Base-by-base conservation (phyloP, 139 green algal species). In the Chlamydomonas sp. region DNA sequence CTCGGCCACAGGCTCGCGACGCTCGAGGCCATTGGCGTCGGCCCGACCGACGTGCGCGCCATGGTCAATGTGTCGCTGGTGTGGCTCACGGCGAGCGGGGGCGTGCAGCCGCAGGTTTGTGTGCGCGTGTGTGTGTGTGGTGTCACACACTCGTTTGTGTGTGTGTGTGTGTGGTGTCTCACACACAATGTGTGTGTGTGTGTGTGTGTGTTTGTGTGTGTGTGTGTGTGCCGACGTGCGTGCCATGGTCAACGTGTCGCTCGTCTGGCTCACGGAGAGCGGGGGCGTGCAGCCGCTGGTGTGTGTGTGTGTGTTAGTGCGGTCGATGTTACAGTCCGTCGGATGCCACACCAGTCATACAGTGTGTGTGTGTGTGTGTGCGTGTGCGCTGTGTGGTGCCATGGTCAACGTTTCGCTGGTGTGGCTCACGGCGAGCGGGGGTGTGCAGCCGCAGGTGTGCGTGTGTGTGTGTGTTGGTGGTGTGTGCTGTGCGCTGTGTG, bases 21-120 rank as follows among this genome's bases (percentile, higher is more conserved):
- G 31, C 62, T 77, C 38, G 54, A 36, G 50, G 36, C 4, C 38
- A 24, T 65, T 26, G 71, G 71, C 20, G 22, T 77, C 13, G 71
- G 35, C 2, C 64, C 24, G 0, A 50, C 49, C 2, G 71, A 72
- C 2, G 71, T 72, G 28, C 20, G 37, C 2, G 34, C 30, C 35
- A 67, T 76, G 71, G 62, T 71, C 20, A 30, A 33, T 1, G 5
- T 3, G 13, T 67, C 61, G 1, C 39, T 76, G 3, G 62, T 50
- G 28, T 71, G 65, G 35, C 62, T 76, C 16, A 71, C 67, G 31
- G 20, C 61, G 10, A 22, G 24, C 8, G 54, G 54, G 22, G 54
- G 54, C 22, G 54, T 64, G 54, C 54, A 64, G 54, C 24, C 34
- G 54, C 22, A 22, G 16, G 16, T n/a, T n/a, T n/a, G n/a, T n/a